A percentile compares a stretch with the other conserved stretches of the same genome.
phyloP scores from a whole-genome alignment of 2,329 filamentous ascomycete genomes.

The Penicillium sp. region DNA sequence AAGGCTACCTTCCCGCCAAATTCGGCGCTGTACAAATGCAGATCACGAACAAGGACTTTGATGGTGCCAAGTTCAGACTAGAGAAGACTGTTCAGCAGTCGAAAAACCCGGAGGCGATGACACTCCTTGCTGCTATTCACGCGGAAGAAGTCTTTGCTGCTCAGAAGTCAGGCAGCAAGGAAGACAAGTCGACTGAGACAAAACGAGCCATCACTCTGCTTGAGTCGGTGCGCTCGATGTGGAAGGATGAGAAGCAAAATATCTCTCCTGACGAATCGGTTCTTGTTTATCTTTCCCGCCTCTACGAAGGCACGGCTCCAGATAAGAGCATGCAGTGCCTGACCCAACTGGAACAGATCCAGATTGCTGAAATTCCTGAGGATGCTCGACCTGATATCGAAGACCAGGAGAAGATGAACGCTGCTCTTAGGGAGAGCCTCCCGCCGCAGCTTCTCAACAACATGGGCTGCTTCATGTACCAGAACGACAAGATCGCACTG shows the following conservation, averaged over 20 bases:
- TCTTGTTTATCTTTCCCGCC: conserved; percentile 81
- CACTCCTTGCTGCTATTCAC: conserved; percentile 83
- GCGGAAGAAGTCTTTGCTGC: conserved; percentile 89
- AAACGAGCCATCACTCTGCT: conserved; percentile 84
- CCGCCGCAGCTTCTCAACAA: conserved; percentile 94
- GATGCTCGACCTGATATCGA: conserved; percentile 62
- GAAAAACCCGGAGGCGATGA: conserved; percentile 83
- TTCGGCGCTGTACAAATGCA: conserved; percentile 90
- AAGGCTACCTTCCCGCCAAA: conserved; percentile 88
- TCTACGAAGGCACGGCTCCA: conserved; percentile 81
- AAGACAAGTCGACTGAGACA: conserved; percentile 80
- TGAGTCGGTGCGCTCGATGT: conserved; percentile 78
- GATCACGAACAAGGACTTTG: conserved; percentile 76
- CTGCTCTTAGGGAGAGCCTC: conserved; percentile 70
- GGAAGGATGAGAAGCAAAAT: conserved; percentile 91
- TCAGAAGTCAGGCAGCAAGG: conserved; percentile 73
- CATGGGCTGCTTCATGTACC: conserved; percentile 92
- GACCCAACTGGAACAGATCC: conserved; percentile 86
- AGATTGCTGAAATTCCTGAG: conserved; percentile 72
- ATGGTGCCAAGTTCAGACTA: conserved; percentile 86
- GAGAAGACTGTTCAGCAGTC: conserved; percentile 91
- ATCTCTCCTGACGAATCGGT: conserved; percentile 79
- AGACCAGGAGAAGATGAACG: conserved; percentile 56
- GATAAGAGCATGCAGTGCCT: conserved; percentile 92
- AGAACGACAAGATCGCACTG: conserved; percentile 73